These are phyloP conservation scores for Diaporthe amygdali DNA, from an alignment of 2,329 filamentous ascomycete genomes.

Conservation along the genomic window DNA sequence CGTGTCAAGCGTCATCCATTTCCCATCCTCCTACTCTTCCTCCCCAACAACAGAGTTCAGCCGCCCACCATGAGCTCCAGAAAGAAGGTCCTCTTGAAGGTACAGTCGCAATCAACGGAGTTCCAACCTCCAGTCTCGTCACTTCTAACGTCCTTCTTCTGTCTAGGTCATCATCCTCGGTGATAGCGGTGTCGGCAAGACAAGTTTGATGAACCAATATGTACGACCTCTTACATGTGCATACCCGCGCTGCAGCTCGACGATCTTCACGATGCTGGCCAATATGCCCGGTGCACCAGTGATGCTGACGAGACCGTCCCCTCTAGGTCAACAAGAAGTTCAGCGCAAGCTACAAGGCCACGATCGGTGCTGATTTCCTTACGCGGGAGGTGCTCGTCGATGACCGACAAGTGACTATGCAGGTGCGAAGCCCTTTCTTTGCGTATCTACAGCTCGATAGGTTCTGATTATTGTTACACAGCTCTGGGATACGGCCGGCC, in stretches of 20 bases:
- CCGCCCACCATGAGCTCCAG: slow-evolving; percentile 70
- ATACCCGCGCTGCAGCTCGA: slow-evolving; percentile 7
- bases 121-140: too few species aligned
- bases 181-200: slow-evolving; percentile 98
- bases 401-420: slow-evolving; percentile 97
- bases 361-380: slow-evolving; percentile 97
- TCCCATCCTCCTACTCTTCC: neutral
- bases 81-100: slow-evolving; percentile 93
- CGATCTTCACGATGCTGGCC: neutral
- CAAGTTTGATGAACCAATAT: slow-evolving; percentile 99
- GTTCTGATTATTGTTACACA: too few species aligned
- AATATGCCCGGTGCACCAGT: neutral
- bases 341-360: slow-evolving; percentile 99
- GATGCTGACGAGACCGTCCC: slow-evolving; percentile 11
- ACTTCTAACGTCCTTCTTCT: neutral
- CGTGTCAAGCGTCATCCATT: slow-evolving; percentile 9
- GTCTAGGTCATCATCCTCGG: slow-evolving; percentile 95
- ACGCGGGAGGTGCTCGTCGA: slow-evolving; percentile 98
- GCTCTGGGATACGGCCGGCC: slow-evolving; percentile 98
- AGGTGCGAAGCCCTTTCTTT: slow-evolving; percentile 53
- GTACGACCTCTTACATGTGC: slow-evolving; percentile 60
- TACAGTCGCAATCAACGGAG: slow-evolving; percentile 43
- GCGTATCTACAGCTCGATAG: too few species aligned
- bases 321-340: slow-evolving; percentile 99
- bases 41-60: neutral